These are phyloP conservation scores for Chamaecrista fasciculata DNA, from an alignment of 306 rosid genomes.

Conservation along the genomic window DNA sequence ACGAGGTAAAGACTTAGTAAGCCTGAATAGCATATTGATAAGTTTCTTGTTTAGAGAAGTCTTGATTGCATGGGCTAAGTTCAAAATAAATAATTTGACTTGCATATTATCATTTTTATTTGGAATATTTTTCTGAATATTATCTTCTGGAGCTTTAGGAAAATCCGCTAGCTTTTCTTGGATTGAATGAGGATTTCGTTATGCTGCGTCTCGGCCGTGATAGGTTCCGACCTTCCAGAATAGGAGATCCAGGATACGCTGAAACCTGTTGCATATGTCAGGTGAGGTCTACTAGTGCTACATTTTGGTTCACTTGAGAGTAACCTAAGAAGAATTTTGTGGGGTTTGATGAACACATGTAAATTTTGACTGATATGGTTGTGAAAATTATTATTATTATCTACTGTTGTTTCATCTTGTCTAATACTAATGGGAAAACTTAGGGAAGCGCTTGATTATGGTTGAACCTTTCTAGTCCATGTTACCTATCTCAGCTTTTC, in stretches of 20 bases:
- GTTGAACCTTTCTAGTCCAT: background rate
- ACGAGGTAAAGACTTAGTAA: constrained; percentile 27
- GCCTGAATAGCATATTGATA: background rate
- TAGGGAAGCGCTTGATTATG: background rate
- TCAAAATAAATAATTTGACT: background rate
- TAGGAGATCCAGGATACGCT: background rate
- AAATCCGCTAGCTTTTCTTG: background rate
- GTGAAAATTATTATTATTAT: background rate
- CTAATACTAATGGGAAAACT: background rate
- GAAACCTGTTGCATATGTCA: constrained; percentile 34
- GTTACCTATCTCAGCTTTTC: no score
- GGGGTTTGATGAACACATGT: background rate
- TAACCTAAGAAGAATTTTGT: background rate
- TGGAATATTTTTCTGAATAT: background rate
- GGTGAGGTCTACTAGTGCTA: constrained; percentile 23
- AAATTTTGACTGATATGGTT: background rate
- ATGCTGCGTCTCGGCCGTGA: background rate
- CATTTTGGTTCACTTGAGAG: constrained; percentile 1
- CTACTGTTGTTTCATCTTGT: background rate
- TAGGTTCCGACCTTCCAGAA: background rate
- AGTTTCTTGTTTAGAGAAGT: background rate
- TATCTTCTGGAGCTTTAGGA: background rate
- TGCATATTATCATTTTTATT: background rate
- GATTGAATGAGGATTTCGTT: constrained; percentile 20
- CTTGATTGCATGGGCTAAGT: background rate